Conservation (phyloP, 441 rosid genomes). For the Theobroma grandiflorum region DNA sequence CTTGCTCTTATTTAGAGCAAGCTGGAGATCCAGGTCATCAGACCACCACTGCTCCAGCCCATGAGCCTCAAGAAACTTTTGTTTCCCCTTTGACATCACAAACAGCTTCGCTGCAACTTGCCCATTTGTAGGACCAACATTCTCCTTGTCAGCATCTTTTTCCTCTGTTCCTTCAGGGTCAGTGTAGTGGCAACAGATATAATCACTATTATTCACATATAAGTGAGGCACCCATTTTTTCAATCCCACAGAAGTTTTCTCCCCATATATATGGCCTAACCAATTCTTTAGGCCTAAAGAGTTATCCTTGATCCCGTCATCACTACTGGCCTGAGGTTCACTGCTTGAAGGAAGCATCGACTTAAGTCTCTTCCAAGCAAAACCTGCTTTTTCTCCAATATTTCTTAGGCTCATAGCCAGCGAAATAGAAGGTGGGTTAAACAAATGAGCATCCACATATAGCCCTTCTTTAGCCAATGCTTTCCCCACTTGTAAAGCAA, state of each 20-base stretch:
- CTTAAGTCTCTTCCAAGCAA: constrained; percentile 75
- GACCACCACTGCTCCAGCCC: constrained; percentile 99
- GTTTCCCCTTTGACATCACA: constrained; percentile 86
- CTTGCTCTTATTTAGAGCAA: constrained; percentile 70
- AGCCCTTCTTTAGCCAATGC: constrained; percentile 85
- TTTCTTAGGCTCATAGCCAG: constrained; percentile 84
- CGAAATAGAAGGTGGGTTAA: constrained; percentile 89
- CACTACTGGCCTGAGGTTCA: constrained; percentile 35
- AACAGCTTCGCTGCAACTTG: constrained; percentile 82
- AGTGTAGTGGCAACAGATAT: constrained; percentile 83
- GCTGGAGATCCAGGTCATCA: constrained; percentile 70
- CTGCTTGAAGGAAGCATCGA: constrained; percentile 71
- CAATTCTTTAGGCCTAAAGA: constrained; percentile 64
- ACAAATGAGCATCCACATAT: constrained; percentile 83
- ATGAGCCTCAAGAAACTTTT: constrained; percentile 90
- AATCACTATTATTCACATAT: constrained; percentile 90
- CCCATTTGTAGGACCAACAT: constrained; percentile 38
- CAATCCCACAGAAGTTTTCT: constrained; percentile 50
- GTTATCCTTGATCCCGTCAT: constrained; percentile 36
- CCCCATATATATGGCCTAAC: constrained; percentile 59
- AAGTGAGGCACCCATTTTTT: constrained; percentile 90
- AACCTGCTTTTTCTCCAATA: constrained; percentile 77
- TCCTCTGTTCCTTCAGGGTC: constrained; percentile 53
- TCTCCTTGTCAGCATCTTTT: constrained; percentile 57
- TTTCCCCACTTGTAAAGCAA: constrained; percentile 91